Conservation (phyloP, 768 basidiomycete species). For the Mycena venus region DNA sequence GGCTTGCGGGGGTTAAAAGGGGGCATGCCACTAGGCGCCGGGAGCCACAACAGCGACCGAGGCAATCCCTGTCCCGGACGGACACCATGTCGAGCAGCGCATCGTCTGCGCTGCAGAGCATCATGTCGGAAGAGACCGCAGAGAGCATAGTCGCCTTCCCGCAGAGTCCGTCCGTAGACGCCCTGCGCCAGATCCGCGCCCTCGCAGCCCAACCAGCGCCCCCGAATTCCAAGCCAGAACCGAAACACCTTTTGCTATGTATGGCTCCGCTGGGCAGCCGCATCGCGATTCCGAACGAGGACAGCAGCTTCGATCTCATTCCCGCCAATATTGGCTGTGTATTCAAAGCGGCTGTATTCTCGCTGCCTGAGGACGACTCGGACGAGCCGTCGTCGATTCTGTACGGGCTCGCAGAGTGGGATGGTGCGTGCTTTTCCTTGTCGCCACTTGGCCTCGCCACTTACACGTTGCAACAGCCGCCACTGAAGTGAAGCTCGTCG, state of each 20-base stretch:
- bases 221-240: slow-evolving; percentile 39
- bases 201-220: slow-evolving; percentile 42
- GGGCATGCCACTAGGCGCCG: slow-evolving; percentile 28
- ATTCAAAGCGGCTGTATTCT: slow-evolving; percentile 58
- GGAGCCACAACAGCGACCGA: slow-evolving; percentile 26
- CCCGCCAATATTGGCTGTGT: slow-evolving; percentile 57
- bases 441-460: not conserved
- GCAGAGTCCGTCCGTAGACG: slow-evolving; percentile 21
- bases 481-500: slow-evolving; percentile 56
- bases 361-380: slow-evolving; percentile 49
- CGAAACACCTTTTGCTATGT: slow-evolving; percentile 67
- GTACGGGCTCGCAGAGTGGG: slow-evolving; percentile 66
- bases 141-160: slow-evolving; percentile 13
- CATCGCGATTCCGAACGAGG: slow-evolving; percentile 47
- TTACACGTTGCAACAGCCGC: not conserved
- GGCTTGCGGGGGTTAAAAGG: slow-evolving; percentile 61
- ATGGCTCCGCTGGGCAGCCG: slow-evolving; percentile 55
- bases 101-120: not conserved
- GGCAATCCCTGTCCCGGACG: slow-evolving; percentile 31
- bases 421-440: slow-evolving; percentile 52
- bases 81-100: slow-evolving; percentile 23
- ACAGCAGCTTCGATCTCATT: slow-evolving; percentile 56
- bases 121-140: not conserved
- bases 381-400: slow-evolving; percentile 52
- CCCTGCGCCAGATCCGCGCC: slow-evolving; percentile 41